Base-by-base conservation (phyloP, 108 stramenopile genomes). In the Asterionellopsis glacialis region DNA sequence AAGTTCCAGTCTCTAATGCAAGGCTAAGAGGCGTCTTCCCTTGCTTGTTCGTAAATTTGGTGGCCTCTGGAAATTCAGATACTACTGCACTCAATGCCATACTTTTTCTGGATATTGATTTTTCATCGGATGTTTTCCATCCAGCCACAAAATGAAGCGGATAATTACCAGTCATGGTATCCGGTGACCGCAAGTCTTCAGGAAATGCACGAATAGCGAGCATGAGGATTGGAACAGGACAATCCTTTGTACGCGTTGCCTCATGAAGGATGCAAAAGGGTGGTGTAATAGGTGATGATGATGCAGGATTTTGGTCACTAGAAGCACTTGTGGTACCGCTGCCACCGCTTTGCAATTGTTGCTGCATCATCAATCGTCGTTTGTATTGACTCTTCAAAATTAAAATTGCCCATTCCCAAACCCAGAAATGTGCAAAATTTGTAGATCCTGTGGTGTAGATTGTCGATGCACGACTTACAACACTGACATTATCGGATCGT, bases 1-100 rank as follows among this genome's bases (percentile, higher is more conserved):
- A 27, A n/a, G 67, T 68, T 1, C 59, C 67, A 15, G 50, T 60
- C 22, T 68, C 51, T 25, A 68, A 45, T n/a, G 67, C 67, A 15
- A 68, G 41, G 7, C 42, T 33, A 1, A 68, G 42, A 4, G 67
- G 67, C 16, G 67, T 68, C 22, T 68, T 68, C 12, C 67, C 67
- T 14, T 50, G 24, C 1, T 52, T 48, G 51, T 68, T 68, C 9
- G 24, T 28, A 22, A 28, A 19, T 27, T 56, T 61, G 6, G 59
- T 40, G 9, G 59, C 33, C 9, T 47, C n/a, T 13, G 67, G 59
- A 38, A 60, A 47, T 11, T 60, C 67, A 18, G 59, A 22, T 41
- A 68, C 61, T 4, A 68, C 21, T 10, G 41, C 49, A 41, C 45
- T 24, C 41, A 68, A 22, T 1, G 59, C 43, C 51, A 68, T 68